Conservation (phyloP, 176 grass and related monocot species). For the Phragmites australis region DNA sequence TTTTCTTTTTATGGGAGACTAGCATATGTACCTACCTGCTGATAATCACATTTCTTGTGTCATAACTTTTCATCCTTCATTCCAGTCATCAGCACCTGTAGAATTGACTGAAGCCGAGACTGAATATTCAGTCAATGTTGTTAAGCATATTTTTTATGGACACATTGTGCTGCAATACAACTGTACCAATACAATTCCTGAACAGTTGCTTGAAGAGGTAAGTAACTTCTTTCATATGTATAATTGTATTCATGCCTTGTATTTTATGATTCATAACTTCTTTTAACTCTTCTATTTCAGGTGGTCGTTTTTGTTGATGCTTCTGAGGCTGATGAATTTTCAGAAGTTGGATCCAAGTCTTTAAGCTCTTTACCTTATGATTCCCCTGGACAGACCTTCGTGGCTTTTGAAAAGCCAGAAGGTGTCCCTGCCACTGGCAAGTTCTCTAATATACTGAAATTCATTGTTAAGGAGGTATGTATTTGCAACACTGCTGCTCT, state of each 20-base stretch:
- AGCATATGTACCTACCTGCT: not conserved
- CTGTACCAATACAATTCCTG: conserved; percentile 98
- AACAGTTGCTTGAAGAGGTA: conserved; percentile 94
- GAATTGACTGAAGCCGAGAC: conserved; percentile 98
- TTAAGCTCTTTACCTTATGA: conserved; percentile 81
- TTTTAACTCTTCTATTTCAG: conserved; percentile 47
- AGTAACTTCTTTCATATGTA: conserved; percentile 19
- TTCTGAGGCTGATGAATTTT: conserved; percentile 94
- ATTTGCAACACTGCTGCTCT: not conserved
- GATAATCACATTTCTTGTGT: not conserved
- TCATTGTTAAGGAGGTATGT: conserved; percentile 96
- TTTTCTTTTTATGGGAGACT: conserved; percentile 6
- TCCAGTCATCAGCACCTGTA: conserved; percentile 85
- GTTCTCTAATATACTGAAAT: conserved; percentile 90
- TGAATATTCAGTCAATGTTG: conserved; percentile 95
- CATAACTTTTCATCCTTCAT: conserved; percentile 29
- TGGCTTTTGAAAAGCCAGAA: conserved; percentile 94
- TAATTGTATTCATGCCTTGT: not conserved
- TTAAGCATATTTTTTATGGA: conserved; percentile 89
- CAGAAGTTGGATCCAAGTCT: conserved; percentile 69
- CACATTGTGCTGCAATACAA: conserved; percentile 94
- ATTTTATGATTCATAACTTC: not conserved
- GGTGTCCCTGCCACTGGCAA: conserved; percentile 78
- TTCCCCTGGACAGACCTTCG: conserved; percentile 87
- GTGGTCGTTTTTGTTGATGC: conserved; percentile 91